Percentiles rank a stretch among this genome's conserved stretches.
These are phyloP conservation scores for Nannizzia gypsea DNA, from an alignment of 2,329 filamentous ascomycete genomes.

Conservation along the genomic window DNA sequence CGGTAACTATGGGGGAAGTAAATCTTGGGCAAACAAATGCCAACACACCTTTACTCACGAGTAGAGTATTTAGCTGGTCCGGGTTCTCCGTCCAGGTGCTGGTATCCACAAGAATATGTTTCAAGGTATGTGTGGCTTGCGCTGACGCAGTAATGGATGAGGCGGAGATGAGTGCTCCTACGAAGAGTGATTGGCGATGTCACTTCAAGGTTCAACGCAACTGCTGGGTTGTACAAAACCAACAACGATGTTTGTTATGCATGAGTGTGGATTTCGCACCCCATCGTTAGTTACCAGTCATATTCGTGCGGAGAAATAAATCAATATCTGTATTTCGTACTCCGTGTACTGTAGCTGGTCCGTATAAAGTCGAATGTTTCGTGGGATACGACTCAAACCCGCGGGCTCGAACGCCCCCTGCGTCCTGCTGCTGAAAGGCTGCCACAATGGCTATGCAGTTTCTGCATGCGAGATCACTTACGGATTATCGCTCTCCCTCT, in stretches of 20 bases:
- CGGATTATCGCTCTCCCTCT: too few species aligned
- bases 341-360: neutral
- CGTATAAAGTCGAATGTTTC: neutral
- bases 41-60: too few species aligned
- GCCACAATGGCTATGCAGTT: neutral
- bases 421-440: neutral
- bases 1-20: too few species aligned
- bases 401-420: neutral
- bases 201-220: neutral
- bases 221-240: neutral
- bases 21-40: neutral
- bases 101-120: slow-evolving; percentile 1
- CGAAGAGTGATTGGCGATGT: neutral
- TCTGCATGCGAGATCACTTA: neutral
- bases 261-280: neutral
- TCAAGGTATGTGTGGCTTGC: neutral
- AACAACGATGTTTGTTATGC: neutral
- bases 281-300: neutral
- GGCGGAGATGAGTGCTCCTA: neutral
- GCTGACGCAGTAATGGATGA: neutral
- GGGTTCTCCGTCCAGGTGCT: neutral
- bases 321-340: neutral
- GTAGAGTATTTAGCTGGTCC: neutral
- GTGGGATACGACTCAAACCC: neutral
- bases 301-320: neutral